Conservation (phyloP, 441 rosid species). For the Pelargonium cotyledonis region DNA sequence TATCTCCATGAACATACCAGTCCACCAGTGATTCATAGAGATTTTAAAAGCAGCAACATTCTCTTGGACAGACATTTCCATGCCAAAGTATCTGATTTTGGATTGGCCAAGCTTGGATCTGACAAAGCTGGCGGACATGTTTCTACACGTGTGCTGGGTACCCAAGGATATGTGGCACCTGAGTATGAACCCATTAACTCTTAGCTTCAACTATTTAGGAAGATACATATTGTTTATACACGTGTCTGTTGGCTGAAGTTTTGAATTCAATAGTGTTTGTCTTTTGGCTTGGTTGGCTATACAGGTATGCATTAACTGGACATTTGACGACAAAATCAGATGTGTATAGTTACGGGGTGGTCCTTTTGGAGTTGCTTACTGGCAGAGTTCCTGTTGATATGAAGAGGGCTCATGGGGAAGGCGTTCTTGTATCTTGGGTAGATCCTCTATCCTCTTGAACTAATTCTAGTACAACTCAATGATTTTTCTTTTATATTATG, state of each 20-base stretch:
- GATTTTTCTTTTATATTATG: no score
- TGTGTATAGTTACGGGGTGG: slow-evolving; percentile 73
- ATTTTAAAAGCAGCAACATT: slow-evolving; percentile 69
- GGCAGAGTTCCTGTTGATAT: slow-evolving; percentile 37
- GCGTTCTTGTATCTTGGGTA: slow-evolving; percentile 22
- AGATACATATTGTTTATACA: background rate
- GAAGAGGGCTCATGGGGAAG: slow-evolving; percentile 8
- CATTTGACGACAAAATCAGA: slow-evolving; percentile 73
- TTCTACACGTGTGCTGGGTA: slow-evolving; percentile 76
- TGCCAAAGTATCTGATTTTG: slow-evolving; percentile 69
- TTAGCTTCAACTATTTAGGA: slow-evolving; percentile 1
- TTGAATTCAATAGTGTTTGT: background rate
- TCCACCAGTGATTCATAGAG: slow-evolving; percentile 69
- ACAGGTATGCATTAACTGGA: slow-evolving; percentile 70
- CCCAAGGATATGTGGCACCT: slow-evolving; percentile 75
- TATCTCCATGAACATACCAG: slow-evolving; percentile 62
- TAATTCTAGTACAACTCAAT: no score
- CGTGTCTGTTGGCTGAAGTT: no score
- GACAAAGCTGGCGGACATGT: slow-evolving; percentile 93
- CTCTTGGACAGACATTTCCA: slow-evolving; percentile 54
- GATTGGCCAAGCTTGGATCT: slow-evolving; percentile 73
- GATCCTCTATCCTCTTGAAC: background rate
- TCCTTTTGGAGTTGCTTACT: slow-evolving; percentile 62
- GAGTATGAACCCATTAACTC: slow-evolving; percentile 39
- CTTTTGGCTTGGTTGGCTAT: background rate